Evolutionary conservation across 805 yeast genomes (phyloP), one percentile per base, ranked within the genome.

Genomic region (Cyberlindnera mississippiensis): DNA sequence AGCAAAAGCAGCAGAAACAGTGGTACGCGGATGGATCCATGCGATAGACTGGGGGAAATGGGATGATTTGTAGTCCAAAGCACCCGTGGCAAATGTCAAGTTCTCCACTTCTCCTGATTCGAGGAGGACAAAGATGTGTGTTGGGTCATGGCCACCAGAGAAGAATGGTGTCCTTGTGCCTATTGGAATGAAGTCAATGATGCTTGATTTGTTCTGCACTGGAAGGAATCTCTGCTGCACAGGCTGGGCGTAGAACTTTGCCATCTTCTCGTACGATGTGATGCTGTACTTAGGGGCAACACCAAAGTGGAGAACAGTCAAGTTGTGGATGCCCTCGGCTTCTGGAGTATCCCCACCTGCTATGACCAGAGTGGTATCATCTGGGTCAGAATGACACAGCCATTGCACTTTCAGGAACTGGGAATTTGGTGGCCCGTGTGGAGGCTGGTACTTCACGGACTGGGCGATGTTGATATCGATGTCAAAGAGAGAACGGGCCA

Each of bases 251-350:
- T 88, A 93, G 56, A 79, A 88, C 38, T 74, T 74, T 14, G 85
- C 84, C 85, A 89, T 93, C 38, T 80, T 79, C 8, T 82, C 84
- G 62, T 88, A 86, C 0, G 96, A 83, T 0, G 96, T 85, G 43
- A 91, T 63, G 2, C 89, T 73, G 51, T 87, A 85, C 38, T 78
- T 75, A 18, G 95, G 84, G 12, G 96, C 85, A 33, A 71, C 69
- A 3, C 96, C 96, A 52, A 88, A 82, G 48, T 87, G 85, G 46
- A 90, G 66, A 39, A 81, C 66, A 0, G 76, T 72, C 8, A 83
- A 50, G 40, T 67, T 69, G 40, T 68, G 72, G 29, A 62, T 63
- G 0, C 72, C 73, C 32, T 69, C 69, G 2, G 58, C 52, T 11
- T 61, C 58, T 32, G 73, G 71, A 8, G 65, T 46, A 52, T 77